Evolutionary conservation across 257 asterid genomes (phyloP).

Genomic region (Mentha longifolia): DNA sequence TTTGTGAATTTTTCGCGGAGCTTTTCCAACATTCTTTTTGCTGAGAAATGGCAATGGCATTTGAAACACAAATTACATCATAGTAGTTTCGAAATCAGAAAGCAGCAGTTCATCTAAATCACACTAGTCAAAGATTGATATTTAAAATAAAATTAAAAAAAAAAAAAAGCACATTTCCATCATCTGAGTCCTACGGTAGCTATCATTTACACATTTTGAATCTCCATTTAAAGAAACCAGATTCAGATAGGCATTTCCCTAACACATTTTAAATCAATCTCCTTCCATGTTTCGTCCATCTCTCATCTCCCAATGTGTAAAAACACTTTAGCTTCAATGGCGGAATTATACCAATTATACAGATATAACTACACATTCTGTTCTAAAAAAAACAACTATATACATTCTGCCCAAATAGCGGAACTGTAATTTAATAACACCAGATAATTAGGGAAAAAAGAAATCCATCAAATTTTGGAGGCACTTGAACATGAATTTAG

Average conservation of each 20-base stretch:
- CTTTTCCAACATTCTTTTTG: conserved; percentile 44
- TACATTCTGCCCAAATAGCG: neutral
- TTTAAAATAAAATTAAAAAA: too few species aligned
- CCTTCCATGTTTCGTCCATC: too few species aligned
- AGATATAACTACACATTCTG: too few species aligned
- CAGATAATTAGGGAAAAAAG: neutral
- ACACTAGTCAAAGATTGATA: too few species aligned
- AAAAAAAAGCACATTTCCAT: neutral
- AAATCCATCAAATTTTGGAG: too few species aligned
- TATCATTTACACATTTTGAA: neutral
- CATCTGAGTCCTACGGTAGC: neutral
- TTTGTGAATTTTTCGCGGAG: conserved; percentile 57
- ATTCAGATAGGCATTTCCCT: neutral
- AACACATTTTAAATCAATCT: neutral
- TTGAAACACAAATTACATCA: neutral
- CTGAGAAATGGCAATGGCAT: conserved; percentile 35
- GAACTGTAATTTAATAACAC: neutral
- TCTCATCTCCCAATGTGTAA: neutral
- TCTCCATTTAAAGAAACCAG: neutral
- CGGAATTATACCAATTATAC: too few species aligned
- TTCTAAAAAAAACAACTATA: too few species aligned
- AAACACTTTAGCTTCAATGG: neutral
- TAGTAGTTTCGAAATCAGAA: neutral
- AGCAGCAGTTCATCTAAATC: neutral
- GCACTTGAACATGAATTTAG: conserved; percentile 19